Evolutionary conservation across 805 yeast genomes (phyloP), one percentile per base, ranked within the genome.

Genomic region (Citeromyces nyonsensis): DNA sequence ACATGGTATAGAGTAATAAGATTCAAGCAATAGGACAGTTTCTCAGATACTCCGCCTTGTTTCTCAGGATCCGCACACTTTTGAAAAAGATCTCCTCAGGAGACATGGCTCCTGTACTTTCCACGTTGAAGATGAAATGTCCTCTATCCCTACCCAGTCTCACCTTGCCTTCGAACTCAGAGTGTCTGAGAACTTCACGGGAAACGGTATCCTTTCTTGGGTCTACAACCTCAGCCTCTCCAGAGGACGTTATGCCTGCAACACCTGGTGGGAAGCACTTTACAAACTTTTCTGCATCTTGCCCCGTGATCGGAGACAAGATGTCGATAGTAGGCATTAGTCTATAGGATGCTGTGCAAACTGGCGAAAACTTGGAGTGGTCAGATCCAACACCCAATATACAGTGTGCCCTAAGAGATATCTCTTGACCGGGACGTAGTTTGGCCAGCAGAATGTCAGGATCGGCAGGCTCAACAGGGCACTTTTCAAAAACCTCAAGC

Each of bases 341-440:
- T 57, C 98, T 70, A 59, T 91, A 91, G 10, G 95, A 82, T 3
- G 98, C 96, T 10, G 98, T 91, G 11, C 94, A 71, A 8, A 91
- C 98, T 4, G 98, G 98, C 6, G 96, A 84, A 52, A 83, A 91
- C 56, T 91, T 91, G 37, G 98, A 96, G 56, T 91, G 98, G 54
- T 91, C 98, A 28, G 84, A 57, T 33, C 96, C 98, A 42, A 82
- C 59, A 36, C 98, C 98, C 39, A 88, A 64, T 22, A 86, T 64
- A 52, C 96, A 91, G 57, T 85, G 95, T 36, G 80, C 94, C 48
- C 85, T 67, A 41, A 91, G 63, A 18, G 88, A 70, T 40, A 91
- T 86, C 57, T 91, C 97, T 59, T 91, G 98, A 31, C 95, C 95
- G 5, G 97, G 97, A 47, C 98, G 73, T 47, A 91, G 63, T 57